A percentile compares a stretch with the other conserved stretches of the same genome.
Conservation (phyloP, 1,284 basidiomycete species). For the Ceratorhiza oryzae-sativae region DNA sequence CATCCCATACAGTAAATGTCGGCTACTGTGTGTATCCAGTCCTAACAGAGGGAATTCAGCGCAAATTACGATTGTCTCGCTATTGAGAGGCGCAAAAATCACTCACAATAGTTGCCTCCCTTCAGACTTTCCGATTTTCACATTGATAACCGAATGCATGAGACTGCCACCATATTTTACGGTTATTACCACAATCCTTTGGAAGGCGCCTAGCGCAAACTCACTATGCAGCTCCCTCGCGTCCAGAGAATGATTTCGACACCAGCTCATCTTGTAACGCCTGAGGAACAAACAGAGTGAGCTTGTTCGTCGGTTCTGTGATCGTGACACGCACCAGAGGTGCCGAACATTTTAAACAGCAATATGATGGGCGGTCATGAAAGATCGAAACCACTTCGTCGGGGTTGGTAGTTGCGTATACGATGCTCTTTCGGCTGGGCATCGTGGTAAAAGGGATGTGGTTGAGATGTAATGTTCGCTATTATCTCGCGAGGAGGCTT, state of each 20-base stretch:
- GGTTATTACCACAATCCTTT: no score
- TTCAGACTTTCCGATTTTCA: slow-evolving; percentile 75
- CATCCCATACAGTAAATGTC: slow-evolving; percentile 82
- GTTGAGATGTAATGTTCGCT: background rate
- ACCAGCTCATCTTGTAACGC: slow-evolving; percentile 86
- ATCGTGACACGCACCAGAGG: slow-evolving; percentile 5
- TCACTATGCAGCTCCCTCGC: slow-evolving; percentile 83
- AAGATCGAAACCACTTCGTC: slow-evolving; percentile 34
- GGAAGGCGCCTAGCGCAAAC: no score
- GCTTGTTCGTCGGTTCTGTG: background rate
- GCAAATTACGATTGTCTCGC: no score
- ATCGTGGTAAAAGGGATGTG: background rate
- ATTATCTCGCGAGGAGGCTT: background rate
- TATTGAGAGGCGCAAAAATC: background rate
- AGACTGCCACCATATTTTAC: slow-evolving; percentile 63
- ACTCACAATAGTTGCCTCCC: slow-evolving; percentile 75
- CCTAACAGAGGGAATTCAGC: slow-evolving; percentile 51
- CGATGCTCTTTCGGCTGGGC: slow-evolving; percentile 31
- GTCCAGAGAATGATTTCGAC: slow-evolving; percentile 83
- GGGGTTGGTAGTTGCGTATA: slow-evolving; percentile 29
- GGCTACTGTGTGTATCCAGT: slow-evolving; percentile 83
- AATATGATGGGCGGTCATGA: slow-evolving; percentile 26
- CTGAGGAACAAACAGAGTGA: slow-evolving; percentile 46
- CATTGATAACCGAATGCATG: slow-evolving; percentile 78
- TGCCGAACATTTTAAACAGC: slow-evolving; percentile 32